phyloP scores from a whole-genome alignment of 1,284 basidiomycete species.

The Ceratobasidium theobromae region DNA sequence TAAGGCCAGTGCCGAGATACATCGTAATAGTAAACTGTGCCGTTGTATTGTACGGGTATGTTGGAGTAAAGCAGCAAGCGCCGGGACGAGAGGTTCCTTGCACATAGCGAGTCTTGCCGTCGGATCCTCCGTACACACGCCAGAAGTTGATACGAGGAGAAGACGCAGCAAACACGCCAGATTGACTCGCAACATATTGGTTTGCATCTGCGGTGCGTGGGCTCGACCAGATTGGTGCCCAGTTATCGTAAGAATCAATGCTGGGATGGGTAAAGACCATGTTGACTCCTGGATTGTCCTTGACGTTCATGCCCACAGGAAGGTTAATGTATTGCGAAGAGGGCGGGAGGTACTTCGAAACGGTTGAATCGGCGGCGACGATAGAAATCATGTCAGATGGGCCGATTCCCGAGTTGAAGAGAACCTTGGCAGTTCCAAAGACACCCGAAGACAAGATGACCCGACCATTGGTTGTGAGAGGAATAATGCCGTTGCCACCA shows the following conservation, averaged over 20 bases:
- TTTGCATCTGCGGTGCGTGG: slow-evolving; percentile 57
- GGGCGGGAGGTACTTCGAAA: slow-evolving; percentile 54
- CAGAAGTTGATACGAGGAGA: slow-evolving; percentile 66
- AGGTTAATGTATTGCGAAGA: slow-evolving; percentile 58
- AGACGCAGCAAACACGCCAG: slow-evolving; percentile 59
- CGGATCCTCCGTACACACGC: slow-evolving; percentile 52
- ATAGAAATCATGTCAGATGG: slow-evolving; percentile 59
- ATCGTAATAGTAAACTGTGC: slow-evolving; percentile 62
- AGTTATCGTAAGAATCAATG: slow-evolving; percentile 65
- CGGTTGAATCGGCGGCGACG: slow-evolving; percentile 52
- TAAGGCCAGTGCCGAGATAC: slow-evolving; percentile 56
- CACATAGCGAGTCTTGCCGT: slow-evolving; percentile 53
- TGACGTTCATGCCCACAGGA: slow-evolving; percentile 56
- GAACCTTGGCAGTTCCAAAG: slow-evolving; percentile 55
- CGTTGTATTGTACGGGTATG: slow-evolving; percentile 53
- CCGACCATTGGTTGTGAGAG: slow-evolving; percentile 58
- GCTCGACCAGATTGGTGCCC: slow-evolving; percentile 55
- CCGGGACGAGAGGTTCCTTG: slow-evolving; percentile 67
- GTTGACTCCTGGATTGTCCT: slow-evolving; percentile 62
- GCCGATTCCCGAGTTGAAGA: slow-evolving; percentile 64
- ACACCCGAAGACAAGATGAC: slow-evolving; percentile 61
- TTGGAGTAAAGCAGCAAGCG: slow-evolving; percentile 55
- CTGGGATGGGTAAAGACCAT: slow-evolving; percentile 64
- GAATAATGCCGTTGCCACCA: slow-evolving; percentile 56
- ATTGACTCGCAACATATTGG: slow-evolving; percentile 54